Percentiles rank a stretch among this genome's conserved stretches.
Evolutionary conservation across 1,284 basidiomycete species (phyloP).

Genomic region (Athelia sp.): DNA sequence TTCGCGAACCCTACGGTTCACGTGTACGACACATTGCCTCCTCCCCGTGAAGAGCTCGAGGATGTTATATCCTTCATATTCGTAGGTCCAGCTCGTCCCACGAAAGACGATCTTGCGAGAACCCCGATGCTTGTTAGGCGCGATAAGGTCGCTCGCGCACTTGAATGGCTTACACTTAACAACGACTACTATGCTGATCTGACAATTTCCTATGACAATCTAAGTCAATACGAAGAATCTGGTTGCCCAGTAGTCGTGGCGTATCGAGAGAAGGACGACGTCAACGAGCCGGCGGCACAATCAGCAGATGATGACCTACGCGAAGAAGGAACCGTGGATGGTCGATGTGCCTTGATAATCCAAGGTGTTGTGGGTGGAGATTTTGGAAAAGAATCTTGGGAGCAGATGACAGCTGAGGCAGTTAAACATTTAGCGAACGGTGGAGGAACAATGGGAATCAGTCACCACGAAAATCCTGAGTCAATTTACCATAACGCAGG

Average conservation of each 20-base stretch:
- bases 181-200: conserved; percentile 21
- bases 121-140: conserved; percentile 24
- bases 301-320: conserved; percentile 8
- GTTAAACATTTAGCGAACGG: conserved; percentile 14
- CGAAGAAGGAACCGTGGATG: conserved; percentile 9
- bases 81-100: conserved; percentile 15
- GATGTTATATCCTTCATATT: conserved; percentile 8
- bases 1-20: conserved; percentile 7
- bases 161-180: conserved; percentile 26
- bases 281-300: conserved; percentile 11
- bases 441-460: conserved; percentile 14
- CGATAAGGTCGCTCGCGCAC: conserved; percentile 13
- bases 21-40: conserved; percentile 7
- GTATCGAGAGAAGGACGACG: conserved; percentile 6
- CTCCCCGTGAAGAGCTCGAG: conserved; percentile 6
- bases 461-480: conserved; percentile 9
- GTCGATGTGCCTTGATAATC: conserved; percentile 13
- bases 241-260: conserved; percentile 14
- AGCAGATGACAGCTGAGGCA: conserved; percentile 9
- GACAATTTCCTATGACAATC: conserved; percentile 18
- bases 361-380: conserved; percentile 13
- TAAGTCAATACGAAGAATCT: conserved; percentile 15
- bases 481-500: conserved; percentile 19
- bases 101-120: conserved; percentile 23
- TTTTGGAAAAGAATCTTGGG: conserved; percentile 2